A percentile compares a stretch with the other conserved stretches of the same genome.
Conservation (phyloP, 73 alveolate species). For the Paramecium octaurelia region DNA sequence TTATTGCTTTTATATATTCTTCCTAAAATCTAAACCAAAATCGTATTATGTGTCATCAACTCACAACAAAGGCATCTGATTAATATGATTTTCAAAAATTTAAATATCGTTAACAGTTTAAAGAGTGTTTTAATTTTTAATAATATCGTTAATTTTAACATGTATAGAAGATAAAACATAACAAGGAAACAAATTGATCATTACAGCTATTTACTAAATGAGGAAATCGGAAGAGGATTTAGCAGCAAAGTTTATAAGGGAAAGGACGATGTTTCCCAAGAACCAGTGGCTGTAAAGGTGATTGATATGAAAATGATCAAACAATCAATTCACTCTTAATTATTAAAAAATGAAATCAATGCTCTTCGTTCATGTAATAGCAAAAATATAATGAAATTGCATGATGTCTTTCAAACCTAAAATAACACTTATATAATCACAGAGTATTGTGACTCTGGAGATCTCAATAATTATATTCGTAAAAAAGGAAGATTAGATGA, state of each 20-base stretch:
- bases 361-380: slow-evolving; percentile 25
- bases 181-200: slow-evolving; percentile 57
- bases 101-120: not conserved
- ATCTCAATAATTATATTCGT: slow-evolving; percentile 22
- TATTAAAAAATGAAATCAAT: slow-evolving; percentile 56
- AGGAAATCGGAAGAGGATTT: slow-evolving; percentile 57
- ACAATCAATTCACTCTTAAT: slow-evolving; percentile 35
- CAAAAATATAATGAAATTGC: slow-evolving; percentile 3
- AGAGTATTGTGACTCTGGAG: slow-evolving; percentile 64
- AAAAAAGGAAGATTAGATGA: slow-evolving; percentile 53
- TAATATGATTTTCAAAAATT: not conserved
- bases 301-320: slow-evolving; percentile 62
- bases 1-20: not conserved
- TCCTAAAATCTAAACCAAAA: not conserved
- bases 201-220: slow-evolving; percentile 52
- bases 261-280: slow-evolving; percentile 41
- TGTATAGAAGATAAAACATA: not conserved
- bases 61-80: not conserved
- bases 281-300: slow-evolving; percentile 60
- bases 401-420: slow-evolving; percentile 50
- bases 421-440: slow-evolving; percentile 62
- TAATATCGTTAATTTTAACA: slow-evolving; percentile 4
- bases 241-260: slow-evolving; percentile 60
- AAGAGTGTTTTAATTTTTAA: not conserved
- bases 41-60: not conserved